Evolutionary conservation across 768 basidiomycete genomes (phyloP).

Genomic region (Mycena sanguinolenta): DNA sequence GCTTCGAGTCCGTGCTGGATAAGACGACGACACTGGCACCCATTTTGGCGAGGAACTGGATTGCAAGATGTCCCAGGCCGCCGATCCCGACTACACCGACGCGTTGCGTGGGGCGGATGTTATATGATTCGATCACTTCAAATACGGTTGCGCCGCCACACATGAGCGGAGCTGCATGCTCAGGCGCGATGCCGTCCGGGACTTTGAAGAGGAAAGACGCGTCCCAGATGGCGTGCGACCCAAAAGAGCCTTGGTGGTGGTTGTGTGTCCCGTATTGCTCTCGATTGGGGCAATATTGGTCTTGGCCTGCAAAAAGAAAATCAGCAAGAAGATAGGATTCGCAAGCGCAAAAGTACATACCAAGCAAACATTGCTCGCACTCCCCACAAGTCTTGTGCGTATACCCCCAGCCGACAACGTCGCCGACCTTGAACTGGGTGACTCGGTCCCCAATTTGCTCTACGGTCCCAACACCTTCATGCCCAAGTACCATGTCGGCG

Average conservation of each 20-base stretch:
- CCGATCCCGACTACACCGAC: constrained; percentile 52
- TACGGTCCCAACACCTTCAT: constrained; percentile 42
- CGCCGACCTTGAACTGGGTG: constrained; percentile 23
- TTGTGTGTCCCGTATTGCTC: constrained; percentile 46
- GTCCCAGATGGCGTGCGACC: constrained; percentile 49
- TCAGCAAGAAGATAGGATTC: neutral
- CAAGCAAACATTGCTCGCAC: constrained; percentile 50
- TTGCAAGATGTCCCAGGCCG: constrained; percentile 53
- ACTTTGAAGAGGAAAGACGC: constrained; percentile 51
- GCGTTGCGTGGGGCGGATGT: constrained; percentile 47
- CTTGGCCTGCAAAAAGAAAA: constrained; percentile 6
- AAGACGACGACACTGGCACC: constrained; percentile 54
- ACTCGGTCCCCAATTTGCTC: constrained; percentile 22
- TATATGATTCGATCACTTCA: constrained; percentile 29
- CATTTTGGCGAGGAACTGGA: constrained; percentile 56
- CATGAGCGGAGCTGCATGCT: constrained; percentile 40
- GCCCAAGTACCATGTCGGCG: constrained; percentile 48
- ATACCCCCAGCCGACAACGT: constrained; percentile 32
- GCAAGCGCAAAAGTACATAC: neutral
- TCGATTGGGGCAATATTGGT: constrained; percentile 20
- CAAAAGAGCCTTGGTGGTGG: constrained; percentile 42
- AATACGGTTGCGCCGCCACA: constrained; percentile 42
- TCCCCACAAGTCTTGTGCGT: constrained; percentile 48
- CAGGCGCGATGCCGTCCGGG: constrained; percentile 46
- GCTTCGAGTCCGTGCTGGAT: constrained; percentile 50